Conservation (phyloP, 148 eudicot genomes). For the Selenicereus undatus region DNA sequence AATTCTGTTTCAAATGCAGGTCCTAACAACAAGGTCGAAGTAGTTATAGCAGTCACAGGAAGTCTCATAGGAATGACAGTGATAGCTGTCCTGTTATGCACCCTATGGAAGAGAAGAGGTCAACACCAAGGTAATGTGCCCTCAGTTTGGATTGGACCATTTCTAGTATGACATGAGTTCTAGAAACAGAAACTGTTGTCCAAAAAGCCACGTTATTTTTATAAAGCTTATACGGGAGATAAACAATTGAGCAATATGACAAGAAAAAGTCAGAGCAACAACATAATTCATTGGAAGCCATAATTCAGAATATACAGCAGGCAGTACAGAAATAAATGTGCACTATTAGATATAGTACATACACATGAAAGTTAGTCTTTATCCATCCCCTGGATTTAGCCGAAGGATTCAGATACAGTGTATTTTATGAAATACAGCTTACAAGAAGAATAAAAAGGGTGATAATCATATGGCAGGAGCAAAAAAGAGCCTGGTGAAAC, state of each 20-base stretch:
- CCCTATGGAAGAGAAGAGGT: not conserved
- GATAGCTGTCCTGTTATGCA: not conserved
- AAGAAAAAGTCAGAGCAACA: not conserved
- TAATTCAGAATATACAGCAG: not conserved
- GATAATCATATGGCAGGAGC: not conserved
- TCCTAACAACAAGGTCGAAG: slow-evolving; percentile 8
- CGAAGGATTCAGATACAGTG: too few relatives aligned
- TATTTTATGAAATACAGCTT: not conserved
- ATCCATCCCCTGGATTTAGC: too few relatives aligned
- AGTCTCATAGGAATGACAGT: slow-evolving; percentile 6
- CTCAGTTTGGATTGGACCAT: not conserved
- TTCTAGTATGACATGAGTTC: not conserved
- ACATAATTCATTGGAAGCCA: not conserved
- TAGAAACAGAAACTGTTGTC: too few relatives aligned
- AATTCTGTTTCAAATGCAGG: not conserved
- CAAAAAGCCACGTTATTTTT: not conserved
- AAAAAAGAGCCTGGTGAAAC: not conserved
- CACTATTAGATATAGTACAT: not conserved
- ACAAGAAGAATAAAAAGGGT: not conserved
- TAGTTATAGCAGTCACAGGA: slow-evolving; percentile 7
- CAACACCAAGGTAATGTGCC: slow-evolving; percentile 17
- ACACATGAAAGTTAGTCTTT: not conserved
- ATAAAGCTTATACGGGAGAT: not conserved
- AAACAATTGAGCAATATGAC: not conserved
- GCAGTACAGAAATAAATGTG: too few relatives aligned